A percentile compares a stretch with the other conserved stretches of the same genome.
phyloP scores from a whole-genome alignment of 164 flowering plant genomes.

The Hamamelis virginiana region DNA sequence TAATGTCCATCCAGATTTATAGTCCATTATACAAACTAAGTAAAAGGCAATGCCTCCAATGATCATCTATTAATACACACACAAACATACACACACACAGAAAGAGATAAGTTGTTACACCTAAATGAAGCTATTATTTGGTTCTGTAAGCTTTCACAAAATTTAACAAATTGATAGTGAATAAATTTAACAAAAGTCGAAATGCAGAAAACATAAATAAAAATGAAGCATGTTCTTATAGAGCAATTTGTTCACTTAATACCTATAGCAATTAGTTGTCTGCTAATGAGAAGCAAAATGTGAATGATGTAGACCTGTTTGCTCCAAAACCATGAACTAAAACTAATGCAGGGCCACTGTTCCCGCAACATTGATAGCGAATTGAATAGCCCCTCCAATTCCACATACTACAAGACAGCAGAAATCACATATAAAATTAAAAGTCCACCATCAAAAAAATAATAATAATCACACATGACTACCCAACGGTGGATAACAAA shows the following conservation, averaged over 20 bases:
- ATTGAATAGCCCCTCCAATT: constrained; percentile 84
- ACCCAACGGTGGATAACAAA: too few species aligned
- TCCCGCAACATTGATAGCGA: constrained; percentile 78
- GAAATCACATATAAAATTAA: background rate
- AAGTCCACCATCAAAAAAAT: too few species aligned
- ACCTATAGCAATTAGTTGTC: constrained; percentile 41
- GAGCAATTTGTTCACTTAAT: constrained; percentile 20
- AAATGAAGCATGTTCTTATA: constrained; percentile 3
- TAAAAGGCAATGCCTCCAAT: too few species aligned
- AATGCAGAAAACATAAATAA: background rate
- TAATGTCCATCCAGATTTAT: too few species aligned
- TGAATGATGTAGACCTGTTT: constrained; percentile 71
- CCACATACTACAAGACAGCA: constrained; percentile 59
- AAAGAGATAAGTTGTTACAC: too few species aligned
- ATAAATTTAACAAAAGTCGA: background rate
- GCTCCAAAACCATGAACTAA: constrained; percentile 97
- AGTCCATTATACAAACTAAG: too few species aligned
- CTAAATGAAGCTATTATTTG: too few species aligned
- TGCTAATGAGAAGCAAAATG: constrained; percentile 40
- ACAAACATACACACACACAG: too few species aligned
- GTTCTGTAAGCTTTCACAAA: too few species aligned
- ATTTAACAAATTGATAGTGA: too few species aligned
- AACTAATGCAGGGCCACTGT: constrained; percentile 76
- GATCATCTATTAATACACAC: too few species aligned
- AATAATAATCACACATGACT: too few species aligned